Evolutionary conservation across 441 rosid genomes (phyloP).

Genomic region (Flueggea neowawraea): DNA sequence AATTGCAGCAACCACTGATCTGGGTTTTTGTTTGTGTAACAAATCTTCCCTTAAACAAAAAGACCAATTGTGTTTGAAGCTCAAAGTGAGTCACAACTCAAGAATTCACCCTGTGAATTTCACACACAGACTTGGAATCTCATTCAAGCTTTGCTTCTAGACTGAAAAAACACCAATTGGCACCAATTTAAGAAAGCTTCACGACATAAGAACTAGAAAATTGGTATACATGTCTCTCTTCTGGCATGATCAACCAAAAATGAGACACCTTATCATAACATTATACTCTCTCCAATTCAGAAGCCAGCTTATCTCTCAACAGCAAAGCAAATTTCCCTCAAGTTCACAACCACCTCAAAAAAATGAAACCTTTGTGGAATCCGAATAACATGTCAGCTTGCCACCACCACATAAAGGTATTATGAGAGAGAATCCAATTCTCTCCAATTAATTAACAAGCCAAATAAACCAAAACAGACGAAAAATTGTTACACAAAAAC

Average conservation of each 20-base stretch:
- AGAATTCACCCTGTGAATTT: slow-evolving; percentile 13
- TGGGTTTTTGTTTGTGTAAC: too few relatives aligned
- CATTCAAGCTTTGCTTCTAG: slow-evolving; percentile 6
- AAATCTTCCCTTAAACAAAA: slow-evolving; percentile 24
- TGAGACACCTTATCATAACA: background rate
- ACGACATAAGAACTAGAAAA: background rate
- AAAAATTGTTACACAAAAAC: background rate
- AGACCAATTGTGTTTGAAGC: slow-evolving; percentile 19
- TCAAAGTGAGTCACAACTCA: slow-evolving; percentile 8
- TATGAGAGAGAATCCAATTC: background rate
- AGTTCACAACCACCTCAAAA: slow-evolving; percentile 7
- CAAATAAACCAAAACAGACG: background rate
- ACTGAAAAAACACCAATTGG: background rate
- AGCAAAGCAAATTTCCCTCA: slow-evolving; percentile 1
- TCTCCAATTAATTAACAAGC: background rate
- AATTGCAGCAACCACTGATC: too few relatives aligned
- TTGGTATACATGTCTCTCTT: slow-evolving; percentile 9
- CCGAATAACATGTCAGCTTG: too few relatives aligned
- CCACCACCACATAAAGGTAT: background rate
- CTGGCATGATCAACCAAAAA: background rate
- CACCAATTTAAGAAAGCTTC: background rate
- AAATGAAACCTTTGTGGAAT: slow-evolving; percentile 2
- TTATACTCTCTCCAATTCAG: background rate
- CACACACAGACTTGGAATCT: slow-evolving; percentile 9
- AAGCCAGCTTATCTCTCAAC: background rate